phyloP scores from a whole-genome alignment of 1,284 basidiomycete genomes.

The Cutaneotrichosporon arboriforme region DNA sequence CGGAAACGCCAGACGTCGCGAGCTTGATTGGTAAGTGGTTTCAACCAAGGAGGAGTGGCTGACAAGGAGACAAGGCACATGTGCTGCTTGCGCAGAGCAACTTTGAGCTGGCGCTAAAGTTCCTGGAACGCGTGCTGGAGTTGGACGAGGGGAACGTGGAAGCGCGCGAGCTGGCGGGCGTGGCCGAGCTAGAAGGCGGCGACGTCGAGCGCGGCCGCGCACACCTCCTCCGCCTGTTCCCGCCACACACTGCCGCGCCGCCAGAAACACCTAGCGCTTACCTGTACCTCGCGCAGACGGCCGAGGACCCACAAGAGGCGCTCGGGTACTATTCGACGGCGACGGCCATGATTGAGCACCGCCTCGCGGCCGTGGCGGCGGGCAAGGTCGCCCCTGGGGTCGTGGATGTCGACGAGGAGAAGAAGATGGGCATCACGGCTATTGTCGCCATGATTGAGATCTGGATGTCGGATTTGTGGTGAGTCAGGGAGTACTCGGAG shows the following conservation, averaged over 20 bases:
- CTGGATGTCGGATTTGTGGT: conserved; percentile 96
- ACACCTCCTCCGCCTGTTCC: conserved; percentile 54
- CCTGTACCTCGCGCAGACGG: conserved; percentile 84
- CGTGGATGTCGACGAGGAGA: conserved; percentile 61
- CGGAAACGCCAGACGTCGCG: conserved; percentile 18
- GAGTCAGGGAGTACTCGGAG: no score
- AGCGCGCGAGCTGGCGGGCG: conserved; percentile 72
- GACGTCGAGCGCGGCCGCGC: conserved; percentile 65
- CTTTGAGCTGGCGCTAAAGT: conserved; percentile 71
- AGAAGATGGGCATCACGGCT: conserved; percentile 70
- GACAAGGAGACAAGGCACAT: conserved; percentile 54
- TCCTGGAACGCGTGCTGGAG: conserved; percentile 64
- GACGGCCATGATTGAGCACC: conserved; percentile 64
- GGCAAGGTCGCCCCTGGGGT: conserved; percentile 18
- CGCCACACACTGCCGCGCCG: conserved; percentile 56
- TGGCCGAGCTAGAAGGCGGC: conserved; percentile 70
- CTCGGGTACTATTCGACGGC: conserved; percentile 76
- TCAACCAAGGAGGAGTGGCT: background rate
- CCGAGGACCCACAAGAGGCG: conserved; percentile 63
- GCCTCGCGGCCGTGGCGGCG: conserved; percentile 50
- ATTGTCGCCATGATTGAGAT: conserved; percentile 89
- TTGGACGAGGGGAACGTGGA: conserved; percentile 62
- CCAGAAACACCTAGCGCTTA: conserved; percentile 66
- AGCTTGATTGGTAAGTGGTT: conserved; percentile 24
- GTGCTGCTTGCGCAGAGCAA: conserved; percentile 72